Conservation (phyloP, 495 filamentous ascomycete species). For the Aspergillus biplanus region DNA sequence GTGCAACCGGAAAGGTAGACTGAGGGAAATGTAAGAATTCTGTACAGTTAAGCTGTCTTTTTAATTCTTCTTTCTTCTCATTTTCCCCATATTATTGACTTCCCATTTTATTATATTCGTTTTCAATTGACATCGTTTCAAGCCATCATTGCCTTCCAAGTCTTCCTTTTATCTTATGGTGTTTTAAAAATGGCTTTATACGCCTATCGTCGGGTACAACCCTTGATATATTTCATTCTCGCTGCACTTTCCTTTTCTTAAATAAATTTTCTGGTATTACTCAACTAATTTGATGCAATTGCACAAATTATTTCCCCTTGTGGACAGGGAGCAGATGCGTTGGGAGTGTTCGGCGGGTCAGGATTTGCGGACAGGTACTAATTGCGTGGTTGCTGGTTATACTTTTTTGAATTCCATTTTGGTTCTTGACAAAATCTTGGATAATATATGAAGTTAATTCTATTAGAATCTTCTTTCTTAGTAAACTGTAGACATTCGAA, state of each 20-base stretch:
- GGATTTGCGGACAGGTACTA: background rate
- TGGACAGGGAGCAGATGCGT: constrained; percentile 2
- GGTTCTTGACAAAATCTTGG: background rate
- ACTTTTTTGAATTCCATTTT: background rate
- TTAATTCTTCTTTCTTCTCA: constrained; percentile 28
- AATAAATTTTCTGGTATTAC: background rate
- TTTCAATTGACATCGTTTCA: constrained; percentile 16
- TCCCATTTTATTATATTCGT: constrained; percentile 30
- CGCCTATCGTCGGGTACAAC: background rate
- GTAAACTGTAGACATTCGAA: background rate
- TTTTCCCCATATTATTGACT: constrained; percentile 29
- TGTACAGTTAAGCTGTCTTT: constrained; percentile 45
- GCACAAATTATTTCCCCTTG: constrained; percentile 8
- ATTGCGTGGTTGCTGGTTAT: background rate
- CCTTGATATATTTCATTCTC: background rate
- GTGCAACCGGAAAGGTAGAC: constrained; percentile 76
- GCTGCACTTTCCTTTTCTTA: background rate
- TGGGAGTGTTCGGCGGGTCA: background rate
- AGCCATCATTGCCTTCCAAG: background rate
- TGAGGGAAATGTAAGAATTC: constrained; percentile 45
- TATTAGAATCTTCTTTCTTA: background rate
- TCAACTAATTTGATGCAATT: constrained; percentile 9
- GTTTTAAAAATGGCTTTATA: constrained; percentile 6
- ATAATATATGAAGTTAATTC: too few species aligned
- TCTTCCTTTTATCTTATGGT: constrained; percentile 10